These are phyloP conservation scores for Annulohypoxylon bovei DNA, from an alignment of 495 filamentous ascomycete genomes.

Conservation along the genomic window DNA sequence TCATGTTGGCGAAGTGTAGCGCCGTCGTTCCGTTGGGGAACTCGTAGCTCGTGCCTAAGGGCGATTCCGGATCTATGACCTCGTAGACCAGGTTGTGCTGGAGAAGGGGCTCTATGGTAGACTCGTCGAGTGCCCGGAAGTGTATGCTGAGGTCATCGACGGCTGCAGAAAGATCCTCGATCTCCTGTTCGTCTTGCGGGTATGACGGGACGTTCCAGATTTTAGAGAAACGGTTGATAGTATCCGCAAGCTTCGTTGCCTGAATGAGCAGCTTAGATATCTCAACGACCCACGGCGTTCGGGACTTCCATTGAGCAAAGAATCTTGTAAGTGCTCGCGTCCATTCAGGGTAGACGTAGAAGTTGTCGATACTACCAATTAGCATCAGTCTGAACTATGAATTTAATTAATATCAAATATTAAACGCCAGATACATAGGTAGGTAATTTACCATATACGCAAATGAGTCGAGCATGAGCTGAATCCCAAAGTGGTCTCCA, in stretches of 20 bases:
- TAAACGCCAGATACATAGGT: not conserved
- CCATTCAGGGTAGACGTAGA: conserved; percentile 24
- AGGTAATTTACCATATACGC: conserved; percentile 13
- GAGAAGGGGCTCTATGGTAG: conserved; percentile 20
- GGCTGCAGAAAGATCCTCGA: not conserved
- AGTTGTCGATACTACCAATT: conserved; percentile 18
- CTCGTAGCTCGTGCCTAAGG: conserved; percentile 12
- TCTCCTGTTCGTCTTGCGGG: not conserved
- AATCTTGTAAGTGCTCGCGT: conserved; percentile 1
- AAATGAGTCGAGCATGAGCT: conserved; percentile 29
- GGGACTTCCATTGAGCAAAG: conserved; percentile 10
- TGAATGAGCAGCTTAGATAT: conserved; percentile 21
- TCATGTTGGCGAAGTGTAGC: conserved; percentile 21
- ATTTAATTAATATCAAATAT: not conserved
- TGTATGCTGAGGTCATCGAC: not conserved
- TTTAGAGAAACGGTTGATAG: not conserved
- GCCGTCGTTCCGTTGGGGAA: conserved; percentile 11
- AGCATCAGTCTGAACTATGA: conserved; percentile 9
- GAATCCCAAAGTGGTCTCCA: conserved; percentile 17
- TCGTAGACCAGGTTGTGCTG: conserved; percentile 13
- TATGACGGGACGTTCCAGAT: not conserved
- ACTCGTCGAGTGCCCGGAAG: conserved; percentile 5
- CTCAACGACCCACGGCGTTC: conserved; percentile 11
- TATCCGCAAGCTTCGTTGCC: not conserved
- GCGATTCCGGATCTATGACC: conserved; percentile 12